Evolutionary conservation across 805 yeast genomes (phyloP).

Genomic region (Debaryomyces tyrocola): DNA sequence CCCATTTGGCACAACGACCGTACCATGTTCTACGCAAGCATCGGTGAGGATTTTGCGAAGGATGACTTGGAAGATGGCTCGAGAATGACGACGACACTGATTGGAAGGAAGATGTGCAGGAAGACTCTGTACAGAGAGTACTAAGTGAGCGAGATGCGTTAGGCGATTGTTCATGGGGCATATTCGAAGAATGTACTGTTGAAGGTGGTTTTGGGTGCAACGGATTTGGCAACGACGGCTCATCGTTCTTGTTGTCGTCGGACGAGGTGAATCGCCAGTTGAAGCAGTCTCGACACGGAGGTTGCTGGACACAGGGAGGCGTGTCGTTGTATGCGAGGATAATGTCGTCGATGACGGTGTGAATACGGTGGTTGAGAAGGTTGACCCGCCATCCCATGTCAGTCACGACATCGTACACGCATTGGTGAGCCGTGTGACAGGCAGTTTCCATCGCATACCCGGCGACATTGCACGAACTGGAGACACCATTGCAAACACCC

Average conservation of each 20-base stretch:
- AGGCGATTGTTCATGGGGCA: too few relatives aligned
- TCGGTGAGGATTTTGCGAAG: conserved; percentile 31
- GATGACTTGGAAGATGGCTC: not conserved
- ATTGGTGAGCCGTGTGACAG: conserved; percentile 87
- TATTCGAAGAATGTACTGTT: not conserved
- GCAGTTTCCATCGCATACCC: conserved; percentile 97
- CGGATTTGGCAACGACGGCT: conserved; percentile 39
- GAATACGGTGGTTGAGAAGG: conserved; percentile 84
- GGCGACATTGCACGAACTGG: conserved; percentile 82
- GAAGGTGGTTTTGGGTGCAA: conserved; percentile 23
- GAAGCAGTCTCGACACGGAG: conserved; percentile 87
- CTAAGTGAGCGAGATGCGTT: too few relatives aligned
- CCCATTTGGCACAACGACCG: conserved; percentile 59
- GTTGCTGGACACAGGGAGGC: conserved; percentile 69
- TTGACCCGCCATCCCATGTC: conserved; percentile 93
- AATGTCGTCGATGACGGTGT: conserved; percentile 83
- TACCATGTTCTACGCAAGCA: conserved; percentile 66
- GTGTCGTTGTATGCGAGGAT: conserved; percentile 71
- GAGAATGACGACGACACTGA: too few relatives aligned
- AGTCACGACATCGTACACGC: conserved; percentile 84
- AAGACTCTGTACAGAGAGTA: too few relatives aligned
- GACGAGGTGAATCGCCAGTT: conserved; percentile 78
- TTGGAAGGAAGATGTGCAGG: too few relatives aligned
- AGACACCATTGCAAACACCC: conserved; percentile 96
- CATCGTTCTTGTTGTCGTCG: conserved; percentile 39